Base-by-base conservation (phyloP, 176 grass and related monocot species). In the Phoenix roebelenii region DNA sequence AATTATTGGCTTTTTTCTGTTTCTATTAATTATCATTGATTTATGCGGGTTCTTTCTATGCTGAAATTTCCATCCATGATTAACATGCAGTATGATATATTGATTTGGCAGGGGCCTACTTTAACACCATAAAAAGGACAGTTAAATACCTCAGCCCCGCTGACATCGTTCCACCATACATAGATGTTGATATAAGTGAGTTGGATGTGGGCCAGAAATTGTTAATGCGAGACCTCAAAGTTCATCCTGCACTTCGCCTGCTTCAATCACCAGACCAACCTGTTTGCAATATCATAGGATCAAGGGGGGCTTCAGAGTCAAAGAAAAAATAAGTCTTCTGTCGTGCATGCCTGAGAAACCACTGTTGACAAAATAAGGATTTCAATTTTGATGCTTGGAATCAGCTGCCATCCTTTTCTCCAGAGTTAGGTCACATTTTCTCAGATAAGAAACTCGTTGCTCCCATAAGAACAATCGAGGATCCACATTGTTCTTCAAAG, bases 91-190 rank as follows among this genome's bases (percentile, higher is more conserved):
- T 12, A 44, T 44, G 10, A 44, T 44, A 44, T 12, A 50, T 32
- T 22, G 15, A 29, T 68, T 57, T 55, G 55, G n/a, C 81, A 97
- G 93, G 93, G 59, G 80, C 87, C 57, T 97, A 97, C 53, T 97
- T 97, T 68, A 97, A 97, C 70, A 85, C 81, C 20, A 88, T 97
- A 80, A 91, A 91, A 79, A 78, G 84, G 68, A 97, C 84, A n/a
- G 93, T 83, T 12, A 91, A 97, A 53, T 97, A 57, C 67, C 73
- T 97, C 16, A 91, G 93, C 56, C 93, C 93, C 1, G 93, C 84
- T 72, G 87, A 97, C 69, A 97, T 97, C 19, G 71, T 97, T 32
- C 93, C 93, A 15, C 93, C 93, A 7, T 88, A 88, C 62, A 97
- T 97, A 53, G 93, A 97, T 85, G 93, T 97, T 53, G 93, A 97